phyloP scores from a whole-genome alignment of 2,329 filamentous ascomycete genomes.

The Xylariaceae sp. region DNA sequence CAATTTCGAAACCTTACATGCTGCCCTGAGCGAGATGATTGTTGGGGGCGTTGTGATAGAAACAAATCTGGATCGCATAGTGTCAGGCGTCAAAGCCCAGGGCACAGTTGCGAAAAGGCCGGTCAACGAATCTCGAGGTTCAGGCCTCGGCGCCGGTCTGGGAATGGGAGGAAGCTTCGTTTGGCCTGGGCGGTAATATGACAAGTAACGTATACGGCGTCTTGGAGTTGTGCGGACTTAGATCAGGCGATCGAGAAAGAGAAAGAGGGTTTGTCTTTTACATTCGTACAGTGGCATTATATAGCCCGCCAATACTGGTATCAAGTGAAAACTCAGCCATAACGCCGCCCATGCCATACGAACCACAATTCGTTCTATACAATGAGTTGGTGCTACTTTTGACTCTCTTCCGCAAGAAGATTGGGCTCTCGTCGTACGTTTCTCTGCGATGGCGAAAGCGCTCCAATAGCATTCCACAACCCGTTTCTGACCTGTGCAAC shows the following conservation, averaged over 20 bases:
- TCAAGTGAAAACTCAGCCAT: slow-evolving; percentile 9
- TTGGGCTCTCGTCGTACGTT: slow-evolving; percentile 18
- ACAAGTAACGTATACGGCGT: too few relatives aligned
- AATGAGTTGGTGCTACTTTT: too few relatives aligned
- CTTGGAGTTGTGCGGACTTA: slow-evolving; percentile 6
- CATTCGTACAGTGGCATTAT: slow-evolving; percentile 1
- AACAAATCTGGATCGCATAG: slow-evolving; percentile 83
- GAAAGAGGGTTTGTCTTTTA: slow-evolving; percentile 10
- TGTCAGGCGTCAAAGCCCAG: slow-evolving; percentile 75
- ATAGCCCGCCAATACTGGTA: slow-evolving; percentile 3
- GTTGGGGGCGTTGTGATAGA: slow-evolving; percentile 93
- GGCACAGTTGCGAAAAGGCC: slow-evolving; percentile 75
- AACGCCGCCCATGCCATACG: slow-evolving; percentile 29
- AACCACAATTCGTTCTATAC: too few relatives aligned
- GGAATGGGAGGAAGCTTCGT: slow-evolving; percentile 57
- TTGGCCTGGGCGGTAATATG: slow-evolving; percentile 36
- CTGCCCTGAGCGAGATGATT: slow-evolving; percentile 88
- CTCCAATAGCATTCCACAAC: slow-evolving; percentile 34
- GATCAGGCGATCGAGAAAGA: slow-evolving; percentile 10
- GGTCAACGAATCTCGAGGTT: slow-evolving; percentile 61
- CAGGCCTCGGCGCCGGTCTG: slow-evolving; percentile 44
- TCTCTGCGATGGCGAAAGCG: slow-evolving; percentile 22
- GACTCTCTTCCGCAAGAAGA: background rate
- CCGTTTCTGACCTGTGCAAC: slow-evolving; percentile 32
- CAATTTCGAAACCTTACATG: slow-evolving; percentile 96